Evolutionary conservation across 2,329 filamentous ascomycete genomes (phyloP).

Genomic region (Neopestalotiopsis sp.): DNA sequence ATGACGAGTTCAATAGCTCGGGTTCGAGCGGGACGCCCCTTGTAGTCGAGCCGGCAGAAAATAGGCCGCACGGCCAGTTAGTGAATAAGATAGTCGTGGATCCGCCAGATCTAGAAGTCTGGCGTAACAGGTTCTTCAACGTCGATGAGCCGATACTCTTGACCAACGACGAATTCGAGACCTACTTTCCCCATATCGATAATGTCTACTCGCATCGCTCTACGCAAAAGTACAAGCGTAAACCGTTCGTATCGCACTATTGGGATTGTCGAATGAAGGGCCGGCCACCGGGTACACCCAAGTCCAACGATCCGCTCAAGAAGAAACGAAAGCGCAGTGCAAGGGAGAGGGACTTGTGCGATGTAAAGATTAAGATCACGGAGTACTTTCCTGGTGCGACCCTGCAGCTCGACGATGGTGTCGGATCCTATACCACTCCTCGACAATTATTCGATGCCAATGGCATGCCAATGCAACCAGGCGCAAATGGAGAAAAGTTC

Average conservation of each 20-base stretch:
- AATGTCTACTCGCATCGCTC: constrained; percentile 86
- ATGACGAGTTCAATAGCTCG: constrained; percentile 39
- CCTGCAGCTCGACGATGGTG: constrained; percentile 38
- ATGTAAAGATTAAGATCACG: constrained; percentile 87
- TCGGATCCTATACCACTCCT: constrained; percentile 28
- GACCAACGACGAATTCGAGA: constrained; percentile 79
- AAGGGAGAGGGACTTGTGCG: constrained; percentile 79
- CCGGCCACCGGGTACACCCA: constrained; percentile 77
- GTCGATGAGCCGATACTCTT: constrained; percentile 76
- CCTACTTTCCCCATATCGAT: constrained; percentile 83
- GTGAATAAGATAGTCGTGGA: constrained; percentile 64
- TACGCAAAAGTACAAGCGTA: constrained; percentile 80
- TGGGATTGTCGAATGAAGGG: constrained; percentile 86
- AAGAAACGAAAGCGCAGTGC: constrained; percentile 81
- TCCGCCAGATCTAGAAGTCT: constrained; percentile 70
- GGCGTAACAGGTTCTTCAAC: constrained; percentile 76
- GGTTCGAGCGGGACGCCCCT: constrained; percentile 26
- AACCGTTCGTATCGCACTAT: constrained; percentile 83
- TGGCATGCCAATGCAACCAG: constrained; percentile 38
- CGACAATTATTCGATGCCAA: constrained; percentile 31
- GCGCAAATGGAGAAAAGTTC: constrained; percentile 58
- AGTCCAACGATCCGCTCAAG: constrained; percentile 80
- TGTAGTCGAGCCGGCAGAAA: constrained; percentile 40
- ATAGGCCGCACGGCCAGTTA: constrained; percentile 57
- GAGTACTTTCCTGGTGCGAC: constrained; percentile 71